Percentiles rank a stretch among this genome's conserved stretches.
Conservation (phyloP, 768 basidiomycete species). For the Amanita pallidorosea region DNA sequence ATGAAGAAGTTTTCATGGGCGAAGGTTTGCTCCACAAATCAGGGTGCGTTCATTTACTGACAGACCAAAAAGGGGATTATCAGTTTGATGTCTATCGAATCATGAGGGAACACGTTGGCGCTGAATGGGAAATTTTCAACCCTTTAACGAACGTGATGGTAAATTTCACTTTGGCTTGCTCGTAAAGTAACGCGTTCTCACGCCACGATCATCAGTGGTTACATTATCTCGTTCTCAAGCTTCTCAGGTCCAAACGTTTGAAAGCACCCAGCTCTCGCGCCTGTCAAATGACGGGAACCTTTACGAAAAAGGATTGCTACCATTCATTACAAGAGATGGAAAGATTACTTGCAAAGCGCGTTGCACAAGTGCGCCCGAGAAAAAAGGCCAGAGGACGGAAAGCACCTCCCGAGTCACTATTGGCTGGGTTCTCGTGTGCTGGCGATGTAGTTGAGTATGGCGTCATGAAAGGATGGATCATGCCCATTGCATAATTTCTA, state of each 20-base stretch:
- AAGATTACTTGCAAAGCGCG: constrained; percentile 35
- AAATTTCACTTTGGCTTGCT: constrained; percentile 13
- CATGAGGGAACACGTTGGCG: constrained; percentile 57
- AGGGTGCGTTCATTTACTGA: background rate
- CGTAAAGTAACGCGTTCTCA: constrained; percentile 5
- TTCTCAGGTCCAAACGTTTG: constrained; percentile 60
- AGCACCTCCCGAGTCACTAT: constrained; percentile 12
- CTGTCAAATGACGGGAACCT: constrained; percentile 17
- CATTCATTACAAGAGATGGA: constrained; percentile 61
- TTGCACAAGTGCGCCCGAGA: constrained; percentile 24
- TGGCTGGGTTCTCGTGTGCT: constrained; percentile 32
- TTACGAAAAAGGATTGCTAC: constrained; percentile 60
- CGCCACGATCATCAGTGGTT: constrained; percentile 59
- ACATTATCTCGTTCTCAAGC: constrained; percentile 70
- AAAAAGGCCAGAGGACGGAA: constrained; percentile 25
- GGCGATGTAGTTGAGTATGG: constrained; percentile 55
- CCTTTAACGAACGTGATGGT: constrained; percentile 91
- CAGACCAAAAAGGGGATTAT: constrained; percentile 52
- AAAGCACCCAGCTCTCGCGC: constrained; percentile 30
- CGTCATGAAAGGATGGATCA: constrained; percentile 52
- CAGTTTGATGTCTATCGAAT: constrained; percentile 93
- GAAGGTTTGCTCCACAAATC: constrained; percentile 41
- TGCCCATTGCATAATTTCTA: constrained; percentile 10
- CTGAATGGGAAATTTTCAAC: constrained; percentile 65
- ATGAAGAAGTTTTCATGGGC: constrained; percentile 86